Evolutionary conservation across 2,329 filamentous ascomycete genomes (phyloP).

Genomic region (Hymenoscyphus repandus): DNA sequence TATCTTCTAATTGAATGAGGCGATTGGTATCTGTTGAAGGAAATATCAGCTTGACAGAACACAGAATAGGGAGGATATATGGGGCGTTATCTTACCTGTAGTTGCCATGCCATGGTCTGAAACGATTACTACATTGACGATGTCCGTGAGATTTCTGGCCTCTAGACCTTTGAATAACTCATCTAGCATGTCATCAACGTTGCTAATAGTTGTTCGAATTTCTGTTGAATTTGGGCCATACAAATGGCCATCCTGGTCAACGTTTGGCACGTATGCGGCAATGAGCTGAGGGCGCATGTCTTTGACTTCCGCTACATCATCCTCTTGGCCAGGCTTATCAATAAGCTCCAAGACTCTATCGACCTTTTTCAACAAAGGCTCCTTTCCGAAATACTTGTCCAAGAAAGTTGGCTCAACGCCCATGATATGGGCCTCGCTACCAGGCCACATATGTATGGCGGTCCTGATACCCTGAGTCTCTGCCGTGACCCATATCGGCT

Average conservation of each 20-base stretch:
- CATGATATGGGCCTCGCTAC: constrained; percentile 81
- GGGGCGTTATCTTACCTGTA: not conserved
- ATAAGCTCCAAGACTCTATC: constrained; percentile 74
- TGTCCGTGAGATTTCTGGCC: constrained; percentile 73
- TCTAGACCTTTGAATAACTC: constrained; percentile 71
- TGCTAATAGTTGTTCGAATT: constrained; percentile 69
- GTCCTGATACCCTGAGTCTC: constrained; percentile 73
- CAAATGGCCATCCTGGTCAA: constrained; percentile 80
- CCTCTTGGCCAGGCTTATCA: constrained; percentile 71
- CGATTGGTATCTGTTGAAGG: constrained; percentile 63
- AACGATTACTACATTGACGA: constrained; percentile 94
- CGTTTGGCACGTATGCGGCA: constrained; percentile 88
- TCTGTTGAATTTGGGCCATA: constrained; percentile 95
- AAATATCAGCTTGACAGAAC: too few relatives aligned
- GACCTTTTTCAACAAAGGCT: constrained; percentile 70
- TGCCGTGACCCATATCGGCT: constrained; percentile 90
- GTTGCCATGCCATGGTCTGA: constrained; percentile 99
- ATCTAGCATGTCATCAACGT: constrained; percentile 80
- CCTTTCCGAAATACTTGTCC: constrained; percentile 78
- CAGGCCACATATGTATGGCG: constrained; percentile 98
- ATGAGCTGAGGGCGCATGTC: constrained; percentile 80
- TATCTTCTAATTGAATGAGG: constrained; percentile 82
- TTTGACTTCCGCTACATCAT: constrained; percentile 42
- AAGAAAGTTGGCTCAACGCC: constrained; percentile 72
- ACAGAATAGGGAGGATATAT: too few relatives aligned